Evolutionary conservation across 352 stramenopile species (phyloP), one percentile per base, ranked within the genome.

Genomic region (Pythium pyrilobum): DNA sequence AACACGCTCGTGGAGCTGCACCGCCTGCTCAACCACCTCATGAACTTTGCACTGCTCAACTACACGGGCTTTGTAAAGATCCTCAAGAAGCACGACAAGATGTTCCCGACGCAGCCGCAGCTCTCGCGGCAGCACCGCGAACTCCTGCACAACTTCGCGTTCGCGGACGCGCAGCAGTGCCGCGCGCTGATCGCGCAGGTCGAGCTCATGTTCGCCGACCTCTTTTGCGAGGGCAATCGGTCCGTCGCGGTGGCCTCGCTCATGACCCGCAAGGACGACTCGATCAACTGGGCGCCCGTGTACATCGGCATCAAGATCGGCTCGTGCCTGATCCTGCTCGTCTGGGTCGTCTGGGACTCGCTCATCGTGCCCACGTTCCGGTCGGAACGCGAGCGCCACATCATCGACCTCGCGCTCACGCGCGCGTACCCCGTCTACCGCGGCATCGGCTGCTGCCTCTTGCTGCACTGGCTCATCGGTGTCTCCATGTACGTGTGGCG

Each of bases 1-100:
- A 87, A 95, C 42, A 86, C 94, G 29, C 79, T 98, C 25, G 80
- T 89, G n/a, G 92, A 98, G 66, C 74, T 98, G 34, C 92, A 98
- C 69, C 86, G 94, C 4, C 77, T 93, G 39, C 64, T 96, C 21
- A 97, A 98, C 57, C 71, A 98, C 31, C 76, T 99, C 46, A 74
- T 96, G 31, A 99, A 99, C 69, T 99, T 96, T 77, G 82, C 91
- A 25, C 89, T 99, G 56, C 82, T 99, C 49, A 99, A 99, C 61
- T 98, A 98, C 70, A 99, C 96, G 0, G 96, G 87, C 13, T 98
- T 98, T 64, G 81, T 99, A 20, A 99, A 99, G 69, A 97, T 99
- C 59, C 63, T 98, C 27, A 98, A 99, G 66, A 98, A 98, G 52
- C 89, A 98, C 66, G 94, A 98, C 67, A 98, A 98, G 47, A 77